These are phyloP conservation scores for Pleurotus tuoliensis DNA, from an alignment of 768 basidiomycete genomes.

Conservation along the genomic window DNA sequence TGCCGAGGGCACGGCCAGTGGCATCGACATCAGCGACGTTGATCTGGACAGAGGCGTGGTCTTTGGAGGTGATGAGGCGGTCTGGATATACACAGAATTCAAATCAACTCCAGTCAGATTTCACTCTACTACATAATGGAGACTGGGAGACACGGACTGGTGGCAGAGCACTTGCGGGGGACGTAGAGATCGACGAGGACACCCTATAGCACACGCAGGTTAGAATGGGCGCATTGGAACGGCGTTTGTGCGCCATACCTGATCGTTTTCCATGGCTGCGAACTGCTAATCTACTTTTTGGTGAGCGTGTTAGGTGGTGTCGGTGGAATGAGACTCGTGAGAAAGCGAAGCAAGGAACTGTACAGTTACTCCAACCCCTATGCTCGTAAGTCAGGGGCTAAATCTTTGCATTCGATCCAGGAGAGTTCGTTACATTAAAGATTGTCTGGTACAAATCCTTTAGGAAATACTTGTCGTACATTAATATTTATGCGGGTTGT, in stretches of 20 bases:
- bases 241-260: slow-evolving; percentile 43
- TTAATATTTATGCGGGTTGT: slow-evolving; percentile 86
- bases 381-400: neutral
- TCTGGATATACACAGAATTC: too few relatives aligned
- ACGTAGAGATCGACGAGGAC: slow-evolving; percentile 99
- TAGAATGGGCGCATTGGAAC: neutral
- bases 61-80: slow-evolving; percentile 98
- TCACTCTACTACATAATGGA: slow-evolving; percentile 1
- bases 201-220: slow-evolving; percentile 52
- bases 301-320: neutral
- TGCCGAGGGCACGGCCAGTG: slow-evolving; percentile 72
- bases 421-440: neutral
- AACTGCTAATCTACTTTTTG: neutral
- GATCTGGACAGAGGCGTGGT: slow-evolving; percentile 98
- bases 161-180: slow-evolving; percentile 98
- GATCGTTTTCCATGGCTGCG: slow-evolving; percentile 80
- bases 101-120: too few relatives aligned
- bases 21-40: slow-evolving; percentile 93
- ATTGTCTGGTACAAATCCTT: slow-evolving; percentile 45
- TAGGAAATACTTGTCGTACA: slow-evolving; percentile 84
- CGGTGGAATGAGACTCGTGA: neutral
- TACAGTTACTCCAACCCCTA: neutral
- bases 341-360: slow-evolving; percentile 1
- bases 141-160: slow-evolving; percentile 59
- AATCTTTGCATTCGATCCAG: neutral